Evolutionary conservation across 1,284 basidiomycete genomes (phyloP).

Genomic region (Ganoderma boninense): DNA sequence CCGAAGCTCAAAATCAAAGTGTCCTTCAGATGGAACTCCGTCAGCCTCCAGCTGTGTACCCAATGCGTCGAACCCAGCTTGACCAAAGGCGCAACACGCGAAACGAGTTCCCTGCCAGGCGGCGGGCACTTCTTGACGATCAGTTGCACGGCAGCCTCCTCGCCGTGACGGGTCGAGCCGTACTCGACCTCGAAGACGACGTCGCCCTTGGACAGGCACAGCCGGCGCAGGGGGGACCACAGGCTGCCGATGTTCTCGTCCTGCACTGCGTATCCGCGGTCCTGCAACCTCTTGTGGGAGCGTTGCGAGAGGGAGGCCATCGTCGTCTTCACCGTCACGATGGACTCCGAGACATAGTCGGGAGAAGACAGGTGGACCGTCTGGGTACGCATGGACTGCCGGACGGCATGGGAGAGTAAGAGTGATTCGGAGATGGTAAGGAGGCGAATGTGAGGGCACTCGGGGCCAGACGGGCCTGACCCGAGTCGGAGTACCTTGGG

Average conservation of each 20-base stretch:
- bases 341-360: background rate
- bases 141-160: background rate
- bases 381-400: background rate
- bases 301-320: background rate
- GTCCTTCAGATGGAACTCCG: background rate
- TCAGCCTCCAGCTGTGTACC: slow-evolving; percentile 3
- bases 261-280: background rate
- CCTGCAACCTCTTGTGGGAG: background rate
- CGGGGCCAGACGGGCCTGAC: background rate
- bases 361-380: slow-evolving; percentile 1
- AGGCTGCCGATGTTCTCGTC: background rate
- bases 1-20: slow-evolving; percentile 4
- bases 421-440: background rate
- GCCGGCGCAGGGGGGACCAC: slow-evolving; percentile 1
- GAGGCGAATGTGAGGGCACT: background rate
- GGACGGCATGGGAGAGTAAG: background rate
- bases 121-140: background rate
- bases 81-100: background rate
- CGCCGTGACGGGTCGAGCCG: slow-evolving; percentile 2
- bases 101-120: background rate
- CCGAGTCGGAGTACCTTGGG: background rate
- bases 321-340: background rate
- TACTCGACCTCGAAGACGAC: slow-evolving; percentile 4
- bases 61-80: background rate
- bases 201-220: background rate